A percentile compares a stretch with the other conserved stretches of the same genome.
Conservation (phyloP, 371 early-diverging fungal genomes). For the Apophysomyces variabilis region DNA sequence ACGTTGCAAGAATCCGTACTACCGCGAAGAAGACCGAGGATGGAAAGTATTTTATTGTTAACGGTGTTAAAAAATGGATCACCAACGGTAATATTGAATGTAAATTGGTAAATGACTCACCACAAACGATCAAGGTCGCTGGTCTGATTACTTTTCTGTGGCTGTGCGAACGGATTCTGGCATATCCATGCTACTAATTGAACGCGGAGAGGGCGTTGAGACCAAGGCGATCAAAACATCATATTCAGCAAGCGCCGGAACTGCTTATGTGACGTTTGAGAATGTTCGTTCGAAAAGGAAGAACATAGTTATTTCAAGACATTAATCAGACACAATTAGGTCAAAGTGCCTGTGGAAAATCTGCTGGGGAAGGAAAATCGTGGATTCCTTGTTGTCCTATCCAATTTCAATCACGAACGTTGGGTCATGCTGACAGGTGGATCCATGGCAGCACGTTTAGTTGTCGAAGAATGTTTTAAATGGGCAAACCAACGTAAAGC, state of each 20-base stretch:
- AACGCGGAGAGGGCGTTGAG: conserved; percentile 69
- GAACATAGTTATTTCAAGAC: background rate
- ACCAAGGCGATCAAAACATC: conserved; percentile 72
- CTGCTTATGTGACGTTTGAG: conserved; percentile 72
- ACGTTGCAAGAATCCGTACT: conserved; percentile 79
- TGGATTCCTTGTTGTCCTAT: conserved; percentile 77
- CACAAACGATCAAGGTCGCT: conserved; percentile 5
- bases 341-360: conserved; percentile 84
- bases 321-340: background rate
- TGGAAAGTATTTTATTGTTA: conserved; percentile 67
- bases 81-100: conserved; percentile 74
- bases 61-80: conserved; percentile 88
- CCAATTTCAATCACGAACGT: conserved; percentile 82
- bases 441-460: conserved; percentile 76
- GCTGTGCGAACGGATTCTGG: conserved; percentile 74
- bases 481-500: conserved; percentile 89
- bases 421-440: conserved; percentile 83
- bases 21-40: conserved; percentile 77
- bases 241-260: conserved; percentile 71
- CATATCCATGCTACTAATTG: conserved; percentile 74
- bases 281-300: conserved; percentile 45
- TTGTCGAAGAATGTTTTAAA: conserved; percentile 83
- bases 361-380: conserved; percentile 85
- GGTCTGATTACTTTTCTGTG: conserved; percentile 70
- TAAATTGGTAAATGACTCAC: background rate